Percentiles rank a stretch among this genome's conserved stretches.
Conservation (phyloP, 768 basidiomycete genomes). For the Suillus placidus region DNA sequence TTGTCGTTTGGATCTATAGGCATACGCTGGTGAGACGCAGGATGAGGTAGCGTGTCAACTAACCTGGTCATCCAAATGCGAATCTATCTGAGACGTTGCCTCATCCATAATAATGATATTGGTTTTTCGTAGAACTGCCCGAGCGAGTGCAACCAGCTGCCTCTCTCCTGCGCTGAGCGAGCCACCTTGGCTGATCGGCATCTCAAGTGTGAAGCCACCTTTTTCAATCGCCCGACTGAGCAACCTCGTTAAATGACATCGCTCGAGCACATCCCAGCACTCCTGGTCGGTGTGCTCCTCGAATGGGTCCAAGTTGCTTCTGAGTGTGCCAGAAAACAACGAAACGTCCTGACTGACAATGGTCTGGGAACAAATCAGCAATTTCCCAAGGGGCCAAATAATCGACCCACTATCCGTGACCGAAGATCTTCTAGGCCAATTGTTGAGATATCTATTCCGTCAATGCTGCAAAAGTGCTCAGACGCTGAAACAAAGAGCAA, state of each 20-base stretch:
- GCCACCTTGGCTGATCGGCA: constrained; percentile 61
- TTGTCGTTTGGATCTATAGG: constrained; percentile 70
- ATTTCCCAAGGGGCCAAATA: not conserved
- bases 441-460: constrained; percentile 67
- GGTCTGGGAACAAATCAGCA: constrained; percentile 6
- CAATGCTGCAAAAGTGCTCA: constrained; percentile 45
- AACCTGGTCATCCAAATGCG: constrained; percentile 68
- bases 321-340: constrained; percentile 71
- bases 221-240: constrained; percentile 36
- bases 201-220: constrained; percentile 47
- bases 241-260: constrained; percentile 59
- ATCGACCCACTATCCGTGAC: constrained; percentile 53
- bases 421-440: constrained; percentile 72
- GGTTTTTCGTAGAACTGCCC: constrained; percentile 66
- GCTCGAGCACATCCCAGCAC: constrained; percentile 63
- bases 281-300: constrained; percentile 58
- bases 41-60: constrained; percentile 7
- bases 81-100: constrained; percentile 78
- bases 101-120: constrained; percentile 77
- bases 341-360: constrained; percentile 71
- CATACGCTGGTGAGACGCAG: constrained; percentile 2
- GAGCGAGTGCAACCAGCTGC: constrained; percentile 70
- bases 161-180: constrained; percentile 78
- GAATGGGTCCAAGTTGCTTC: constrained; percentile 74
- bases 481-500: not conserved